Evolutionary conservation across 805 yeast genomes (phyloP), one percentile per base, ranked within the genome.

Genomic region (Blastobotrys mokoenaii): DNA sequence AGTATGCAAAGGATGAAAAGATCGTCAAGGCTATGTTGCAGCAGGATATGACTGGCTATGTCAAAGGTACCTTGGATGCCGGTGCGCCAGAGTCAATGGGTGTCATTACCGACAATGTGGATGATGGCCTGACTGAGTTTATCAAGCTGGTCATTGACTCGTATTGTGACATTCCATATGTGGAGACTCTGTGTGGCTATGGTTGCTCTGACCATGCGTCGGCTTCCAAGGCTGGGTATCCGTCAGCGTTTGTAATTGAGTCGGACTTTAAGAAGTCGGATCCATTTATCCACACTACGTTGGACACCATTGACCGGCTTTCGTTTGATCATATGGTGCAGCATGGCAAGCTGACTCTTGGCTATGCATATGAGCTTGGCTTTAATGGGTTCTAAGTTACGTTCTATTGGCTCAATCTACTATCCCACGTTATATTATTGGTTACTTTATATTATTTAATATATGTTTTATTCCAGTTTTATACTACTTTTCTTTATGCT

Each of bases 151-250:
- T 88, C 6, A 75, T 87, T 42, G 71, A 72, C 17, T 60, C 67
- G 8, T 87, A 87, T 64, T 73, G 87, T 54, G 57, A 65, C 17
- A 84, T 88, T 46, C 81, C 84, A 2, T 82, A 76, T 57, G 76
- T 72, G 33, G 93, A 83, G 55, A 82, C 95, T 10, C 54, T 68
- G 46, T 90, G 97, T 66, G 96, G 96, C 1, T 87, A 88, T 58
- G 93, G 95, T 0, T 89, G 97, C 64, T 82, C 95, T 14, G 97
- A 90, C 66, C 96, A 88, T 63, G 82, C 93, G 3, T 79, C 94
- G 40, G 96, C 96, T 0, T 63, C 79, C 43, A 79, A 82, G 59
- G 76, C 75, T 55, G 97, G 97, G 0, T 87, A 71, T 64, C 97
- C 97, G 3, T 74, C 87, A 8, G 76, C 87, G 29, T 84, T 87